A percentile compares a stretch with the other conserved stretches of the same genome.
Evolutionary conservation across 1,284 basidiomycete species (phyloP).

Genomic region (Tetrapyrgos nigripes): DNA sequence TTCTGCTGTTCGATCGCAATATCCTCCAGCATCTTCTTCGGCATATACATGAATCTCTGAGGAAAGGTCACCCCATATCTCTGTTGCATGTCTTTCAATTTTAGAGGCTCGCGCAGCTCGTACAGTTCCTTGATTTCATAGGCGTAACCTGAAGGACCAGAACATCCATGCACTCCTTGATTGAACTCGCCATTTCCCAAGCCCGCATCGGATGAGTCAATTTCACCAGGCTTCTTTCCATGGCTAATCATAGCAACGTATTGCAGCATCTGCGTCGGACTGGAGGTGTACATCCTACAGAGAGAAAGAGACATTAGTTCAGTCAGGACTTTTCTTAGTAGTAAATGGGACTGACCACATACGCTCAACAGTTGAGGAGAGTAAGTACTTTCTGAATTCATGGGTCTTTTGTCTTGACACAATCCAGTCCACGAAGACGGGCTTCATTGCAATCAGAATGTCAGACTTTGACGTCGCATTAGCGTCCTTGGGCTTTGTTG

Average conservation of each 20-base stretch:
- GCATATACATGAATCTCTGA: slow-evolving; percentile 3
- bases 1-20: slow-evolving; percentile 2
- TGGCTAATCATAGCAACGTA: background rate
- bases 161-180: background rate
- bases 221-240: background rate
- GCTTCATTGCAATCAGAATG: background rate
- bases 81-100: slow-evolving; percentile 8
- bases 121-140: slow-evolving; percentile 9
- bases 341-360: background rate
- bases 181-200: background rate
- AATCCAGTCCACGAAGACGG: background rate
- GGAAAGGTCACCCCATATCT: slow-evolving; percentile 4
- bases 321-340: background rate
- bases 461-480: background rate
- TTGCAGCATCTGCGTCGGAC: background rate
- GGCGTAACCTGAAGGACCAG: background rate
- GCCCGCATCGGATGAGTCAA: background rate
- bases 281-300: background rate
- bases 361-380: background rate
- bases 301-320: background rate
- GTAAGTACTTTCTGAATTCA: background rate
- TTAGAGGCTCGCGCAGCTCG: slow-evolving; percentile 4
- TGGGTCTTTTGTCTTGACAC: background rate
- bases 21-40: slow-evolving; percentile 7
- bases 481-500: background rate